Conservation (phyloP, 768 basidiomycete genomes). For the Kwoniella dejecticola region DNA sequence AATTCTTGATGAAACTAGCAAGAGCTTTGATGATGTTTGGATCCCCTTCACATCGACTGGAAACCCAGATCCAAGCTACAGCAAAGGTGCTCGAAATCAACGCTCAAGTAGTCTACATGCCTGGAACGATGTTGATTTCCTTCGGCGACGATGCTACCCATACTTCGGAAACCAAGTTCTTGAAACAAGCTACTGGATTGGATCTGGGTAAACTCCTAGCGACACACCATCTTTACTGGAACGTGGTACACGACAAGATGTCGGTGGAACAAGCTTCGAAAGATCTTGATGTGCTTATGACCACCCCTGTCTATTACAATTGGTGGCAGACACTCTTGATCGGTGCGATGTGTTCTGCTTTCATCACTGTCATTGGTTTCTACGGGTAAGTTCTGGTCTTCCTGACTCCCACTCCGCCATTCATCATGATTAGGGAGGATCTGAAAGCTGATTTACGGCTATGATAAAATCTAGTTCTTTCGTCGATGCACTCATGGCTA, state of each 20-base stretch:
- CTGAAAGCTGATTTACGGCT: too few species aligned
- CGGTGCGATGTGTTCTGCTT: constrained; percentile 74
- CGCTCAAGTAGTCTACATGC: constrained; percentile 81
- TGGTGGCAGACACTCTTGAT: constrained; percentile 67
- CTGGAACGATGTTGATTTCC: constrained; percentile 69
- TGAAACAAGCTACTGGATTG: constrained; percentile 69
- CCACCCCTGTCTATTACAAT: constrained; percentile 64
- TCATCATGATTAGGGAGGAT: too few species aligned
- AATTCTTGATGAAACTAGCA: constrained; percentile 82
- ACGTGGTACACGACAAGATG: constrained; percentile 79
- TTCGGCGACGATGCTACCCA: constrained; percentile 80
- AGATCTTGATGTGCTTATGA: constrained; percentile 74
- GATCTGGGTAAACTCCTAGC: constrained; percentile 76
- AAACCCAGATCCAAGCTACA: constrained; percentile 84
- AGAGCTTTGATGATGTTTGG: constrained; percentile 88
- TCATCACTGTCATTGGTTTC: constrained; percentile 61
- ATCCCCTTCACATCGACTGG: constrained; percentile 89
- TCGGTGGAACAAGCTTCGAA: constrained; percentile 72
- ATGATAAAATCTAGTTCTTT: too few species aligned
- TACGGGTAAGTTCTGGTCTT: constrained; percentile 43
- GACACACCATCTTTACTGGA: constrained; percentile 72
- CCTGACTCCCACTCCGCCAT: too few species aligned
- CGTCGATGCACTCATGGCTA: constrained; percentile 70
- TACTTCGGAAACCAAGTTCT: constrained; percentile 78
- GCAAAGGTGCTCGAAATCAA: constrained; percentile 86